Percentiles rank a stretch among this genome's conserved stretches.
Evolutionary conservation across 106 monocot species (phyloP).

Genomic region (Xerophyta viscosa): DNA sequence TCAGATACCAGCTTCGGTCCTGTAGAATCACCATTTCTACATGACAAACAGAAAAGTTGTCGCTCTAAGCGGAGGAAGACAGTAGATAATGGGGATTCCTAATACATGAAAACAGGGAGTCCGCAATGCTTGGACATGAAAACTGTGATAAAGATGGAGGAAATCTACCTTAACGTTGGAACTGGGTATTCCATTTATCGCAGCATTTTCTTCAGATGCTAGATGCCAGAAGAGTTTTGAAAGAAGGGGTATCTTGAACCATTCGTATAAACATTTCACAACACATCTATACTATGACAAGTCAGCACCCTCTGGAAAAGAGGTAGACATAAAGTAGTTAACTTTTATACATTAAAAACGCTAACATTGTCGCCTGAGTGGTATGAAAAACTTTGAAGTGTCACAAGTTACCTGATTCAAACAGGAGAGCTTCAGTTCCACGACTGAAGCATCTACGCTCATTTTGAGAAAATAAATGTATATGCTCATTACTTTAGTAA

Average conservation of each 20-base stretch:
- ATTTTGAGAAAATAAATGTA: too few species aligned
- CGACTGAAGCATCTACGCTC: slow-evolving; percentile 46
- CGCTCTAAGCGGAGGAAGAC: too few species aligned
- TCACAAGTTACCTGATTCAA: slow-evolving; percentile 97
- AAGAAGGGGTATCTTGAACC: slow-evolving; percentile 31
- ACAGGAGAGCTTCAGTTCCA: slow-evolving; percentile 71
- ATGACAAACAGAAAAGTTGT: slow-evolving; percentile 1
- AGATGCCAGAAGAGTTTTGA: slow-evolving; percentile 85
- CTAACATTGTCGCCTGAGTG: too few species aligned
- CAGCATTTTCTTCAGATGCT: slow-evolving; percentile 41
- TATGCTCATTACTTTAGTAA: too few species aligned
- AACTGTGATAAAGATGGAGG: too few species aligned
- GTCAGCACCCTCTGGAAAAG: slow-evolving; percentile 42
- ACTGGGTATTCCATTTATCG: slow-evolving; percentile 24
- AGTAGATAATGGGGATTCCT: too few species aligned
- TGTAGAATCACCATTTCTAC: slow-evolving; percentile 33
- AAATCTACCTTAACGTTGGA: too few species aligned
- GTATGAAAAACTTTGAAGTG: too few species aligned
- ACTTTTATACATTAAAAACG: not conserved
- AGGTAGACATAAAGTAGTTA: slow-evolving; percentile 4
- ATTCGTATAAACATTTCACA: too few species aligned
- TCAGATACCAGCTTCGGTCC: slow-evolving; percentile 28
- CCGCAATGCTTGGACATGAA: too few species aligned
- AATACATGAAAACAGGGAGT: too few species aligned
- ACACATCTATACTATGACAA: too few species aligned